Conservation (phyloP, 441 rosid species). For the Aleurites moluccanus region DNA sequence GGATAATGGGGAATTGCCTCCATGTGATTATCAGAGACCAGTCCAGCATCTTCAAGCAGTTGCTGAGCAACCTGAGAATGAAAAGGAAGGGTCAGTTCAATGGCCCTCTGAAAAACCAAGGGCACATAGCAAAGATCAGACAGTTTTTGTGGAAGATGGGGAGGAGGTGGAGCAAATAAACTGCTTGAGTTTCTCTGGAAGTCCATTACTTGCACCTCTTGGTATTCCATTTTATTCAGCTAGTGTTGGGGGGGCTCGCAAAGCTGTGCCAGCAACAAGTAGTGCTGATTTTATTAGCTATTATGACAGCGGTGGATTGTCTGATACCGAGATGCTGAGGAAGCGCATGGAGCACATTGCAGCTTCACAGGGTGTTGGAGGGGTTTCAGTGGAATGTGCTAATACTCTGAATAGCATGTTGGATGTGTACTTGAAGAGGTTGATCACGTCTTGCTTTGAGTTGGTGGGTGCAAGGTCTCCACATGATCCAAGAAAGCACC, state of each 20-base stretch:
- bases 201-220: slow-evolving; percentile 66
- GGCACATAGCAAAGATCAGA: slow-evolving; percentile 41
- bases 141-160: slow-evolving; percentile 42
- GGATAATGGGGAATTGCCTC: slow-evolving; percentile 66
- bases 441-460: slow-evolving; percentile 67
- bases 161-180: slow-evolving; percentile 55
- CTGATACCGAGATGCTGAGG: slow-evolving; percentile 60
- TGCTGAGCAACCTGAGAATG: slow-evolving; percentile 54
- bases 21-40: slow-evolving; percentile 65
- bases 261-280: slow-evolving; percentile 39
- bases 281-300: slow-evolving; percentile 40
- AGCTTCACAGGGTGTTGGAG: slow-evolving; percentile 69
- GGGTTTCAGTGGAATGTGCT: slow-evolving; percentile 76
- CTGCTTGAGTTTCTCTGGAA: slow-evolving; percentile 38
- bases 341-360: slow-evolving; percentile 82
- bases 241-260: slow-evolving; percentile 65
- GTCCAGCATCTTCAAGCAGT: slow-evolving; percentile 47
- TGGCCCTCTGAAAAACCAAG: slow-evolving; percentile 36
- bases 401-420: slow-evolving; percentile 60
- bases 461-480: slow-evolving; percentile 56
- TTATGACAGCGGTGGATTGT: slow-evolving; percentile 62
- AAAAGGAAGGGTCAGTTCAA: slow-evolving; percentile 41
- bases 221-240: slow-evolving; percentile 70
- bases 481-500: slow-evolving; percentile 42
- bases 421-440: slow-evolving; percentile 74